Evolutionary conservation across 2,329 filamentous ascomycete genomes (phyloP).

Genomic region (Venturia effusa): DNA sequence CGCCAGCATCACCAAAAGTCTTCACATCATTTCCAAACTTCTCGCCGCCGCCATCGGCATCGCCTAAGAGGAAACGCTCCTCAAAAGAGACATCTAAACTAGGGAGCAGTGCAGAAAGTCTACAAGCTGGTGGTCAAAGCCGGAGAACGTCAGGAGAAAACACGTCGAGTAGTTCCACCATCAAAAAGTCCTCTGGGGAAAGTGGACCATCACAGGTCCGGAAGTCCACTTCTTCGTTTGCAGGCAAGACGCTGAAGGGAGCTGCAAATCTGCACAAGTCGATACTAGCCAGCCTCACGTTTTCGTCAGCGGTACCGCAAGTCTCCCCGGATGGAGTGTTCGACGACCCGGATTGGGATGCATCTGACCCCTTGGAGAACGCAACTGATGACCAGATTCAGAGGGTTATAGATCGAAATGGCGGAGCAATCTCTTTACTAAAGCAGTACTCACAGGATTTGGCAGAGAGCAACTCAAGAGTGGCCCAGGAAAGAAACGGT

Average conservation of each 20-base stretch:
- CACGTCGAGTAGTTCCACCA: background rate
- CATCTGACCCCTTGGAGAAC: conserved; percentile 8
- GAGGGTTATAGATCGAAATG: conserved; percentile 9
- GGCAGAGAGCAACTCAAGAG: conserved; percentile 8
- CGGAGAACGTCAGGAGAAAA: background rate
- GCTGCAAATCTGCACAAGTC: conserved; percentile 10
- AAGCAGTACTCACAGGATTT: conserved; percentile 10
- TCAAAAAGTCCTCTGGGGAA: background rate
- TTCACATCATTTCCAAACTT: conserved; percentile 10
- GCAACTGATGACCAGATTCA: conserved; percentile 10
- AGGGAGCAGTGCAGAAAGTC: background rate
- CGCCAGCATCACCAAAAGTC: conserved; percentile 9
- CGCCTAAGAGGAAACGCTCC: conserved; percentile 5
- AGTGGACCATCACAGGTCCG: background rate
- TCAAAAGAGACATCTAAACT: conserved; percentile 2
- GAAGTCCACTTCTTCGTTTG: conserved; percentile 4
- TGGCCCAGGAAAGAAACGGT: conserved; percentile 9
- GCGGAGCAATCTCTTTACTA: conserved; percentile 4
- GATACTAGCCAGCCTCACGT: conserved; percentile 6
- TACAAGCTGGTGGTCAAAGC: background rate
- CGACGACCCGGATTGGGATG: conserved; percentile 7
- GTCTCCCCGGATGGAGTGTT: conserved; percentile 5
- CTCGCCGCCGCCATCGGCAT: conserved; percentile 3
- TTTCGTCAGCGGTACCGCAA: background rate
- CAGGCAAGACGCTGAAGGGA: conserved; percentile 6